Evolutionary conservation across 371 early-diverging fungal genomes (phyloP).

Genomic region (Haplosporangium sp.): DNA sequence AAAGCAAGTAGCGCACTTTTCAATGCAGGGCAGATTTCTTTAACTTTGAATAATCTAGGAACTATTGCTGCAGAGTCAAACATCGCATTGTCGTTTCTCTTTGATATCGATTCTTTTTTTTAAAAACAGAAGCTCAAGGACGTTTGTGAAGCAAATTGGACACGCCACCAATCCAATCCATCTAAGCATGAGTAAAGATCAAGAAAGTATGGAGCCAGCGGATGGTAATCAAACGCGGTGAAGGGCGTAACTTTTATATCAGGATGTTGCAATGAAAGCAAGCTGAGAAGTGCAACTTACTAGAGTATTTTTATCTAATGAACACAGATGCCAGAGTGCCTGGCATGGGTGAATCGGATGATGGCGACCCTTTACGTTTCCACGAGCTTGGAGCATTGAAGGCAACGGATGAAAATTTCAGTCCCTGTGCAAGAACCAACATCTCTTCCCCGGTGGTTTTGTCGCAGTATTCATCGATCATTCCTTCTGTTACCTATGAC

Average conservation of each 20-base stretch:
- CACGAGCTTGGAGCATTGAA: neutral
- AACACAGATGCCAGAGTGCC: conserved; percentile 24
- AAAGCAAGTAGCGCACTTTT: conserved; percentile 2
- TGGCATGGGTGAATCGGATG: conserved; percentile 4
- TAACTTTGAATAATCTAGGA: too few species aligned
- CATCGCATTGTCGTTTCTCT: neutral
- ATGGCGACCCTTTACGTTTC: neutral
- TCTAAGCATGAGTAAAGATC: too few species aligned
- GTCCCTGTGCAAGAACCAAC: too few species aligned
- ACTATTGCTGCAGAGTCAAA: too few species aligned
- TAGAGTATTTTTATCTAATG: neutral
- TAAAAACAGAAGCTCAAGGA: conserved; percentile 21
- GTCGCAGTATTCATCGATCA: too few species aligned
- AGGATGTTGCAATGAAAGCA: too few species aligned
- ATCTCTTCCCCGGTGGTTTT: too few species aligned
- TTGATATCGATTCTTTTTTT: neutral
- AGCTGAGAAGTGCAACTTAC: too few species aligned
- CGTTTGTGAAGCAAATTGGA: conserved; percentile 20
- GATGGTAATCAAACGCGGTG: conserved; percentile 5
- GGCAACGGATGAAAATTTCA: too few species aligned
- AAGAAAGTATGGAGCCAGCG: neutral
- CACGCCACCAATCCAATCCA: neutral
- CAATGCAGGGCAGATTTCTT: neutral
- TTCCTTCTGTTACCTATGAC: too few species aligned
- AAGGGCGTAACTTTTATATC: too few species aligned